These are phyloP conservation scores for Eimeria necatrix DNA, from an alignment of 169 alveolate genomes.

Conservation along the genomic window DNA sequence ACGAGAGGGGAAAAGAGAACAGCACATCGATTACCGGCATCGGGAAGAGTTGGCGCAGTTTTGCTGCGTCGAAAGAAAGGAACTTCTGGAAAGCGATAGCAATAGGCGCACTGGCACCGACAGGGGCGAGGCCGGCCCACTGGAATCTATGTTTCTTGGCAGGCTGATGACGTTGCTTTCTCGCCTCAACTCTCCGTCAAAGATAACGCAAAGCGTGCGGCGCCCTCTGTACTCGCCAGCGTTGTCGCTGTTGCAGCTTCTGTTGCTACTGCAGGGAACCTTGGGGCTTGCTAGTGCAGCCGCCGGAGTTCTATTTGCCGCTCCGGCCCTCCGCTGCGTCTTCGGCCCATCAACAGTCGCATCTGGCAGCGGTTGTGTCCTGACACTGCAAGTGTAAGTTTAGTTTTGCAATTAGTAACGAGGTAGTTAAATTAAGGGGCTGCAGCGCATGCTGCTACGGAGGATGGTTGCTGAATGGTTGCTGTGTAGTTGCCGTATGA, in stretches of 20 bases:
- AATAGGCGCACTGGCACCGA: background rate
- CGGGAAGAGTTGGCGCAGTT: no score
- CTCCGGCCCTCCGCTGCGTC: conserved; percentile 58
- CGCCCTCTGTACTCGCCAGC: conserved; percentile 36
- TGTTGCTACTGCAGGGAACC: conserved; percentile 52
- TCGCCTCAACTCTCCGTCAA: background rate
- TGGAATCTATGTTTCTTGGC: background rate
- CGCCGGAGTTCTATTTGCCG: conserved; percentile 37
- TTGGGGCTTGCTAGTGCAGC: conserved; percentile 65
- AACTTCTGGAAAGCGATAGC: no score
- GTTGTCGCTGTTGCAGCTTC: conserved; percentile 54
- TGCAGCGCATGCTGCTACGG: background rate
- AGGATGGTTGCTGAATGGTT: background rate
- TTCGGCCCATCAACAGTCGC: conserved; percentile 67
- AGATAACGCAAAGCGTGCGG: background rate
- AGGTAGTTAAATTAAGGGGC: background rate
- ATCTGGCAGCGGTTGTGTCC: conserved; percentile 33
- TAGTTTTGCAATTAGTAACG: background rate
- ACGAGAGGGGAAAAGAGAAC: no score
- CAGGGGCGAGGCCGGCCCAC: background rate
- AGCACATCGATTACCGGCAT: no score
- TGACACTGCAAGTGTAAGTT: conserved; percentile 64
- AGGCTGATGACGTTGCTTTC: background rate
- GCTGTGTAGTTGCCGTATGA: no score
- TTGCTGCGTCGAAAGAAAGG: no score